Evolutionary conservation across 306 rosid genomes (phyloP).

Genomic region (Pterocarpus santalinus): DNA sequence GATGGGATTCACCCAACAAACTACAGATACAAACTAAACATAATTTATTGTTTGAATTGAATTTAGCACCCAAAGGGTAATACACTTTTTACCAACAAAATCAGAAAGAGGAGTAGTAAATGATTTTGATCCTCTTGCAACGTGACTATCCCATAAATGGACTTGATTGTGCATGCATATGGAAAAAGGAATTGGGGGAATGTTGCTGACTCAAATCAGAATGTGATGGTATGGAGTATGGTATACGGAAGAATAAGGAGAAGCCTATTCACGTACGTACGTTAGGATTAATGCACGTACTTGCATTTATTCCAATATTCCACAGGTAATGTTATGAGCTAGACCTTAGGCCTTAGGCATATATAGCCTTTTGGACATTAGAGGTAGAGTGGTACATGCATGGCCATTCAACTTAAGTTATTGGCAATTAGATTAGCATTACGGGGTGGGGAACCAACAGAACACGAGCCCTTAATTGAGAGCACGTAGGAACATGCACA

Average conservation of each 20-base stretch:
- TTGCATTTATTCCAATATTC: too few species aligned
- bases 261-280: conserved; percentile 3
- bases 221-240: conserved; percentile 33
- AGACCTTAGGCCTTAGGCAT: background rate
- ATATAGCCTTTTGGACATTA: conserved; percentile 26
- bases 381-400: conserved; percentile 28
- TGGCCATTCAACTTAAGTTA: conserved; percentile 30
- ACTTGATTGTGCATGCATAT: background rate
- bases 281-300: background rate
- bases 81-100: background rate
- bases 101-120: background rate
- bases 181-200: conserved; percentile 28
- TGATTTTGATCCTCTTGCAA: background rate
- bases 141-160: background rate
- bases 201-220: conserved; percentile 39
- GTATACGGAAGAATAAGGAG: background rate
- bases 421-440: conserved; percentile 6
- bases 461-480: background rate
- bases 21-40: background rate
- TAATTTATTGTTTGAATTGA: conserved; percentile 22
- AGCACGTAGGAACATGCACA: background rate
- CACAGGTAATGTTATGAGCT: background rate
- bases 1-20: background rate
- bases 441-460: conserved; percentile 3
- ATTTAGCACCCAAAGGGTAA: background rate